A percentile compares a stretch with the other conserved stretches of the same genome.
phyloP scores from a whole-genome alignment of 495 filamentous ascomycete species.

The Wilcoxina mikolae region DNA sequence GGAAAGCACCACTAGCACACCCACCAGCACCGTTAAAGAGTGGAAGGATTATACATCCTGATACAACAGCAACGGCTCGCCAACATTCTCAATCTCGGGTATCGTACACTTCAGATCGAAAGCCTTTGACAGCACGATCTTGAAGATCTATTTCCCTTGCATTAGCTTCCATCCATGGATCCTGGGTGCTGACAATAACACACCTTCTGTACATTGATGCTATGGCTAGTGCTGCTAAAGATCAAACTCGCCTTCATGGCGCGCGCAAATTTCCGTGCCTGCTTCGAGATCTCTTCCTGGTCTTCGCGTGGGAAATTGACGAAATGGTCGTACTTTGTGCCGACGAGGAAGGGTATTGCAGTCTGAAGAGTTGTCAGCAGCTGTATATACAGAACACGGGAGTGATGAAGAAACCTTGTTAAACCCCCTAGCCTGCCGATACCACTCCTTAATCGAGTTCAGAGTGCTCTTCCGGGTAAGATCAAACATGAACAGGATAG shows the following conservation, averaged over 20 bases:
- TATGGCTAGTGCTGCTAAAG: constrained; percentile 96
- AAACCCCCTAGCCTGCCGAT: constrained; percentile 90
- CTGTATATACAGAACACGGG: neutral
- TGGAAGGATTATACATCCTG: constrained; percentile 45
- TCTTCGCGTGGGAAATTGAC: constrained; percentile 95
- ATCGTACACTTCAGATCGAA: constrained; percentile 99
- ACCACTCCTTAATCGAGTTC: constrained; percentile 99
- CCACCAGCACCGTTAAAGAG: neutral
- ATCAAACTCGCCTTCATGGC: constrained; percentile 96
- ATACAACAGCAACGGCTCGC: constrained; percentile 91
- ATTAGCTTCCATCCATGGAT: neutral
- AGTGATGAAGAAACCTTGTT: constrained; percentile 47
- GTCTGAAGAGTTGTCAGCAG: constrained; percentile 37
- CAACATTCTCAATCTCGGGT: constrained; percentile 93
- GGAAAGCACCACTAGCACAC: too few species aligned
- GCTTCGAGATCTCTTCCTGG: constrained; percentile 93
- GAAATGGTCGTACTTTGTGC: constrained; percentile 98
- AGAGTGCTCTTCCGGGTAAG: constrained; percentile 93
- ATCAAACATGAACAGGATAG: constrained; percentile 99
- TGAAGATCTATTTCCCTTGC: constrained; percentile 69
- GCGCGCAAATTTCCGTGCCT: constrained; percentile 91
- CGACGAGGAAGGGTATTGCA: constrained; percentile 88
- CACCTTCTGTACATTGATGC: constrained; percentile 99
- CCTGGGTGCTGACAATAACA: constrained; percentile 2
- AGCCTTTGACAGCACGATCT: constrained; percentile 95